Conservation (phyloP, 2,329 filamentous ascomycete genomes). For the Paecilomyces formosus region DNA sequence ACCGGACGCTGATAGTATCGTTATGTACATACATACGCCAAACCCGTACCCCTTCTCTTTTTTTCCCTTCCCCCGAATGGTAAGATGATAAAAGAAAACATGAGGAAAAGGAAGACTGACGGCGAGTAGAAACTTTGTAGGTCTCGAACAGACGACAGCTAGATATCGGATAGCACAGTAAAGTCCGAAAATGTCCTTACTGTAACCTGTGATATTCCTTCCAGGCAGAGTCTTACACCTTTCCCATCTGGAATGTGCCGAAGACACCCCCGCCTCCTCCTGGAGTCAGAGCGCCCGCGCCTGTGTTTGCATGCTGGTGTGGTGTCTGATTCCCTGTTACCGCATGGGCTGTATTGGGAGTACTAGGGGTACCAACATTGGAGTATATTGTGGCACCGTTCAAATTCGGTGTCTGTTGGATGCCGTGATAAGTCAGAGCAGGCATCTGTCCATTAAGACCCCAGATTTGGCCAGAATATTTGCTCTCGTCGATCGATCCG, state of each 20-base stretch:
- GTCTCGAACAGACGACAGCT: not conserved
- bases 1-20: not conserved
- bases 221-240: constrained; percentile 15
- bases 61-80: not conserved
- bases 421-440: constrained; percentile 37
- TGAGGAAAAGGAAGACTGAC: not conserved
- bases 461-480: constrained; percentile 88
- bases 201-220: not conserved
- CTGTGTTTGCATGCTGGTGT: constrained; percentile 44
- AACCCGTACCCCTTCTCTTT: not conserved
- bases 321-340: constrained; percentile 41
- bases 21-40: not conserved
- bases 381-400: constrained; percentile 47
- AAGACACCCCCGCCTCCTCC: constrained; percentile 68
- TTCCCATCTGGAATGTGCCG: constrained; percentile 54
- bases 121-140: not conserved
- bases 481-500: constrained; percentile 65
- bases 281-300: constrained; percentile 68
- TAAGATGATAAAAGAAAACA: not conserved
- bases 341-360: constrained; percentile 53
- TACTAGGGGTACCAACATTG: constrained; percentile 54
- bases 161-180: not conserved
- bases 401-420: constrained; percentile 46
- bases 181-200: not conserved
- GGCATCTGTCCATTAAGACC: constrained; percentile 69